These are phyloP conservation scores for Elsinoe australis DNA, from an alignment of 2,329 filamentous ascomycete species.

Conservation along the genomic window DNA sequence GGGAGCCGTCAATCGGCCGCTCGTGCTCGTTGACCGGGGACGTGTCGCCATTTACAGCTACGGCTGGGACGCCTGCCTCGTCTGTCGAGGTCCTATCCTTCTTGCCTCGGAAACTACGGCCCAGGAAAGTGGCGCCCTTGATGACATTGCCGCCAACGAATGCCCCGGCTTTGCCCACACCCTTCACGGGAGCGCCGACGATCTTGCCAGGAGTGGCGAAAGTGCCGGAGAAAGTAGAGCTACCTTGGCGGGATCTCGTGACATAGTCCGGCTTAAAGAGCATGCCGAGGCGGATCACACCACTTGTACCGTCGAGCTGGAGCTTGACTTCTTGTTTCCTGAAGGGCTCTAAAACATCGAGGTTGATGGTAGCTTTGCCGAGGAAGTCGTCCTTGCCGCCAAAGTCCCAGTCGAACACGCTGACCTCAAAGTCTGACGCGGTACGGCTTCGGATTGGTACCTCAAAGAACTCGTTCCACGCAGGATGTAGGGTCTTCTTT, in stretches of 20 bases:
- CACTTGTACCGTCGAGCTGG: constrained; percentile 80
- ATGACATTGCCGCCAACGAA: constrained; percentile 70
- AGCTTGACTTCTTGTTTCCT: constrained; percentile 66
- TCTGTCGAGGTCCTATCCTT: constrained; percentile 49
- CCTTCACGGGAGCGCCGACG: constrained; percentile 92
- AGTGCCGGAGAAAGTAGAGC: constrained; percentile 85
- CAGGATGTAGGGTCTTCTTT: constrained; percentile 92
- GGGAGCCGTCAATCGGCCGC: constrained; percentile 26
- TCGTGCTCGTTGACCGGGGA: constrained; percentile 24
- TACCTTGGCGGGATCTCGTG: constrained; percentile 75
- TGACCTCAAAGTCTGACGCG: constrained; percentile 70
- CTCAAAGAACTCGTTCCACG: constrained; percentile 96
- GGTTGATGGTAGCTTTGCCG: constrained; percentile 67
- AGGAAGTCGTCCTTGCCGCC: constrained; percentile 88
- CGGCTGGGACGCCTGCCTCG: constrained; percentile 25
- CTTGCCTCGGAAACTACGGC: constrained; percentile 69
- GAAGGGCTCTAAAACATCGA: constrained; percentile 79
- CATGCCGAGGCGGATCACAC: constrained; percentile 70
- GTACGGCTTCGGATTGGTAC: constrained; percentile 74
- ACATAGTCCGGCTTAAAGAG: constrained; percentile 93
- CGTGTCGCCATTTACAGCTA: constrained; percentile 26
- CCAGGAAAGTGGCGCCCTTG: constrained; percentile 84
- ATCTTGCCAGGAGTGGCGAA: constrained; percentile 84
- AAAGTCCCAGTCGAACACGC: constrained; percentile 94
- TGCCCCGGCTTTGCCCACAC: constrained; percentile 67